Evolutionary conservation across 768 basidiomycete species (phyloP), one percentile per base, ranked within the genome.

Genomic region (Agrocybe praecox): DNA sequence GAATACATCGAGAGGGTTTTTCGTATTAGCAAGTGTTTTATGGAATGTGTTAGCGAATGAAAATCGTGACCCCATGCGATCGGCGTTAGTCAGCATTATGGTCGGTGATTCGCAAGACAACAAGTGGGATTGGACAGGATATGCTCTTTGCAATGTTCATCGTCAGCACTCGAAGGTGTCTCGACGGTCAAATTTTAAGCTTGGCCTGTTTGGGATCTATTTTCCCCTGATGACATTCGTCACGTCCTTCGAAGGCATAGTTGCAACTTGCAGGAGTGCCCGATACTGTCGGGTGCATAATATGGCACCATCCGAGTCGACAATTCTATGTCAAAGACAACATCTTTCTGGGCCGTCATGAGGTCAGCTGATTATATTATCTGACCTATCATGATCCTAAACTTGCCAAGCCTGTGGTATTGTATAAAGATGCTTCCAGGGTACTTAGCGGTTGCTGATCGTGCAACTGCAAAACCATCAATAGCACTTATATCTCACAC

Each of bases 1-100:
- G 75, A 71, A 2, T 85, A 81, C 64, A 53, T 36, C 51, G 61
- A 21, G 61, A 62, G 50, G 55, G 52, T 7, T 62, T 62, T 24
- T 51, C 54, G 19, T 62, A 62, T 32, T 62, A 40, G 36, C 36
- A 40, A 40, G 36, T 5, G 12, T 15, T 12, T 14, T 14, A 12
- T n/a, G 4, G 14, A 4, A 3, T n/a, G 5, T 6, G 5, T 14
- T 40, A 40, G 12, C 36, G 36, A 40, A 40, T 40, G 36, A 14
- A 40, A 40, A 15, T 34, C 15, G 15, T 40, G 36, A 40, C 36
- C 14, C n/a, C 5, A 6, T n/a, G 12, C 14, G 36, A 5, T 40
- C 36, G 12, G 33, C 6, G 14, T 40, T 40, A 40, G 36, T 40
- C 36, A 40, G n/a, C 14, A 15, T 6, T 5, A 15, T n/a, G 36